Percentiles rank a stretch among this genome's conserved stretches.
These are phyloP conservation scores for Magnaporthiopsis rhizophila DNA, from an alignment of 2,329 filamentous ascomycete species.

Conservation along the genomic window DNA sequence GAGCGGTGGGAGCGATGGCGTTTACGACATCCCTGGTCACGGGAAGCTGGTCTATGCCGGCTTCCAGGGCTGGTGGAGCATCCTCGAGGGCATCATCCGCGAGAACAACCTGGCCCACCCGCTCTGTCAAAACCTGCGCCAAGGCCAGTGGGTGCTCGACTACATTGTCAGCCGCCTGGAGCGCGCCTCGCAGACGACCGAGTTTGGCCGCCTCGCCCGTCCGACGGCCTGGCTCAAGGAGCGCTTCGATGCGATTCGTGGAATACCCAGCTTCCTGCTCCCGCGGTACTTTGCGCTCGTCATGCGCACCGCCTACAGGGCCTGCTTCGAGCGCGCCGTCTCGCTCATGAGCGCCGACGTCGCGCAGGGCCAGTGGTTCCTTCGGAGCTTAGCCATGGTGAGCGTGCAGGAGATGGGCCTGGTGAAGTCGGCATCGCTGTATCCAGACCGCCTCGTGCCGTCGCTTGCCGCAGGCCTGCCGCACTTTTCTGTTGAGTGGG, in stretches of 20 bases:
- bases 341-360: constrained; percentile 73
- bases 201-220: constrained; percentile 53
- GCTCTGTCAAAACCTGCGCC: constrained; percentile 83
- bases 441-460: constrained; percentile 75
- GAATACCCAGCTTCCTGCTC: constrained; percentile 79
- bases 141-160: constrained; percentile 88
- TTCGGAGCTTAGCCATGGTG: constrained; percentile 83
- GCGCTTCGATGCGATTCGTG: constrained; percentile 78
- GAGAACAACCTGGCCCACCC: constrained; percentile 91
- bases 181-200: constrained; percentile 54
- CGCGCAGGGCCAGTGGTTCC: constrained; percentile 74
- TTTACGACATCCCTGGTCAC: constrained; percentile 76
- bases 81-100: constrained; percentile 73
- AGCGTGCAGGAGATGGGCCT: constrained; percentile 85
- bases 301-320: constrained; percentile 78
- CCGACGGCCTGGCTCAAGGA: constrained; percentile 73
- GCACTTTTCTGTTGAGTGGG: constrained; percentile 91
- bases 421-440: constrained; percentile 84
- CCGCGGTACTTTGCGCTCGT: constrained; percentile 91
- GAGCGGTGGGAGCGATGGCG: constrained; percentile 74
- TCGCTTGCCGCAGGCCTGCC: constrained; percentile 87
- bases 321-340: constrained; percentile 70
- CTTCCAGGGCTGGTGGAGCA: constrained; percentile 97
- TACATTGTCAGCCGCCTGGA: constrained; percentile 76
- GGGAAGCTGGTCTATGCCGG: constrained; percentile 89